Conservation (phyloP, 2,329 filamentous ascomycete species). For the Xylariaceae sp. region DNA sequence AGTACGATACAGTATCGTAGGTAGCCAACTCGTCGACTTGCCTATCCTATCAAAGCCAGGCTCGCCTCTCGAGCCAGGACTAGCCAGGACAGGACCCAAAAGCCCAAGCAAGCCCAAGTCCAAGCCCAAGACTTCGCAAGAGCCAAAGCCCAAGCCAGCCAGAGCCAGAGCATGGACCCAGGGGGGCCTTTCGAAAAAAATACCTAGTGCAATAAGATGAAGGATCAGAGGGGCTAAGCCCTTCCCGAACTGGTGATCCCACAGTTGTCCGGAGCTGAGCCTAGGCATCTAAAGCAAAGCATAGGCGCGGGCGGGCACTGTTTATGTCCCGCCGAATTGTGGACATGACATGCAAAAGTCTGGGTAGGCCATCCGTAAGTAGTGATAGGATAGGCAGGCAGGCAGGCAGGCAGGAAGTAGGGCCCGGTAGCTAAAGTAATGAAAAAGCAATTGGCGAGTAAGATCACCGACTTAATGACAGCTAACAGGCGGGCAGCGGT, state of each 20-base stretch:
- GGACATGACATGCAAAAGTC: conserved; percentile 9
- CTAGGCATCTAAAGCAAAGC: conserved; percentile 6
- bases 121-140: too few relatives aligned
- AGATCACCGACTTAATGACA: conserved; percentile 11
- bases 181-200: conserved; percentile 12
- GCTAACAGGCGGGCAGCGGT: conserved; percentile 11
- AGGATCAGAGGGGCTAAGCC: conserved; percentile 11
- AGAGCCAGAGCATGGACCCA: not conserved
- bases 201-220: conserved; percentile 9
- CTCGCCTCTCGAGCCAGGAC: not conserved
- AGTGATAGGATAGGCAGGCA: too few relatives aligned
- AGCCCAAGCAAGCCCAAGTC: too few relatives aligned
- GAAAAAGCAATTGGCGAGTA: conserved; percentile 27
- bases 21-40: too few relatives aligned
- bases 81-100: conserved; percentile 6
- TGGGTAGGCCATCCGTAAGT: not conserved
- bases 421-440: not conserved
- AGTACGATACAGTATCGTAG: too few relatives aligned
- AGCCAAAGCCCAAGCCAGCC: too few relatives aligned
- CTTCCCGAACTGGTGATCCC: conserved; percentile 12
- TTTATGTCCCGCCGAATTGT: conserved; percentile 10
- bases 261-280: conserved; percentile 19
- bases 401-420: too few relatives aligned
- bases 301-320: conserved; percentile 7
- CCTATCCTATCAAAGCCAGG: too few relatives aligned